Conservation (phyloP, 78 protist genomes). For the Dictyostelium intermedium region DNA sequence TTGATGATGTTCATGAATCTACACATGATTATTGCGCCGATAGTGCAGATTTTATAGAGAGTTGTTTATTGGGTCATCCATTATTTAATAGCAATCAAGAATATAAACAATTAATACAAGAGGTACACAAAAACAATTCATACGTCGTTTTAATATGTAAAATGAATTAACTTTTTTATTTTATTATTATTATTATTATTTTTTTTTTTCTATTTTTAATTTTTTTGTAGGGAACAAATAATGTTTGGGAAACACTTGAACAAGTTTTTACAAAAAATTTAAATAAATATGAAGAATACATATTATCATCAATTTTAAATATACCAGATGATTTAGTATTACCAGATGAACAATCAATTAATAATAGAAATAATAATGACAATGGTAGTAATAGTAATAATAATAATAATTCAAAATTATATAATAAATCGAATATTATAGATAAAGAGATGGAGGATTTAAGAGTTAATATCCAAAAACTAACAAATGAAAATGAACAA, state of each 20-base stretch:
- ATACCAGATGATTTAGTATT: constrained; percentile 46
- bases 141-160: not conserved
- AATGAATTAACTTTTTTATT: not conserved
- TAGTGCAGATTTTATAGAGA: constrained; percentile 44
- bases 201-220: not conserved
- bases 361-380: not conserved
- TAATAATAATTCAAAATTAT: not conserved
- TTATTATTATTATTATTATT: not conserved
- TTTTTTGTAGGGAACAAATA: constrained; percentile 18
- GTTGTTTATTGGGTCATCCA: constrained; percentile 22
- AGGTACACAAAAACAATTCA: not conserved
- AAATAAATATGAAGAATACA: constrained; percentile 6
- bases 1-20: constrained; percentile 44
- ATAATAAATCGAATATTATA: not conserved
- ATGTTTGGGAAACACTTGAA: constrained; percentile 19
- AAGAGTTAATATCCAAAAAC: constrained; percentile 4
- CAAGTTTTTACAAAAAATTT: constrained; percentile 27
- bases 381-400: not conserved
- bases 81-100: not conserved
- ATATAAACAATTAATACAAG: not conserved
- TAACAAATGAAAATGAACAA: not conserved
- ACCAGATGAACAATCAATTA: constrained; percentile 15
- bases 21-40: constrained; percentile 56
- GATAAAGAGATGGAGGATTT: constrained; percentile 28
- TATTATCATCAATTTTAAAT: not conserved